phyloP scores from a whole-genome alignment of 257 asterid species.

The Vinca minor region DNA sequence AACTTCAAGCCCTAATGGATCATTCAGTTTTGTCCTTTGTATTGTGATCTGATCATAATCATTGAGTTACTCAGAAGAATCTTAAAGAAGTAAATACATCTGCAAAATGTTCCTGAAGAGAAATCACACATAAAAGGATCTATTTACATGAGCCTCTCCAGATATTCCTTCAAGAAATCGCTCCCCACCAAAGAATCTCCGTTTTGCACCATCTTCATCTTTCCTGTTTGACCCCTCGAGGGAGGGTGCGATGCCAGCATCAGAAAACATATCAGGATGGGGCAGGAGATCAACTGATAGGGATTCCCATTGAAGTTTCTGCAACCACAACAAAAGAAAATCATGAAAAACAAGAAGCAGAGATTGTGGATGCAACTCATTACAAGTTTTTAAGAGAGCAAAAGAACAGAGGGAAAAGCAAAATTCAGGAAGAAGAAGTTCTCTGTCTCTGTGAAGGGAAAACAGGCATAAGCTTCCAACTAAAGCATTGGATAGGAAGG shows the following conservation, averaged over 20 bases:
- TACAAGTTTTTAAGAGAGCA: background rate
- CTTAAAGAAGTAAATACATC: background rate
- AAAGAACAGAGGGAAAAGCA: background rate
- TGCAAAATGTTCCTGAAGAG: constrained; percentile 5
- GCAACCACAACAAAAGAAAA: constrained; percentile 25
- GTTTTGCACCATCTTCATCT: constrained; percentile 97
- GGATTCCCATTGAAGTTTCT: constrained; percentile 97
- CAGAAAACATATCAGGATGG: constrained; percentile 94
- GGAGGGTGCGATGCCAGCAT: constrained; percentile 47
- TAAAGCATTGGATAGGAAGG: background rate
- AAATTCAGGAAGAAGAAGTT: background rate
- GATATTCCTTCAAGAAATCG: constrained; percentile 91
- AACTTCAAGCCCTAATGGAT: constrained; percentile 89
- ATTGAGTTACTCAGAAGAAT: background rate
- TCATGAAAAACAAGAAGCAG: background rate
- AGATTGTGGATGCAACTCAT: background rate
- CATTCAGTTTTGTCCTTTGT: constrained; percentile 80
- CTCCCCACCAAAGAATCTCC: constrained; percentile 97
- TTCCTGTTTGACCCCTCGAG: constrained; percentile 53
- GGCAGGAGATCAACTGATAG: constrained; percentile 93
- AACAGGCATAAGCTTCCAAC: background rate
- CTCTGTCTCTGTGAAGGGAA: background rate
- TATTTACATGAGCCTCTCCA: constrained; percentile 89
- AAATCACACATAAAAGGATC: constrained; percentile 5
- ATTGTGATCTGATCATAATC: constrained; percentile 68